Evolutionary conservation across 2,329 filamentous ascomycete genomes (phyloP).

Genomic region (Diaporthe eres): DNA sequence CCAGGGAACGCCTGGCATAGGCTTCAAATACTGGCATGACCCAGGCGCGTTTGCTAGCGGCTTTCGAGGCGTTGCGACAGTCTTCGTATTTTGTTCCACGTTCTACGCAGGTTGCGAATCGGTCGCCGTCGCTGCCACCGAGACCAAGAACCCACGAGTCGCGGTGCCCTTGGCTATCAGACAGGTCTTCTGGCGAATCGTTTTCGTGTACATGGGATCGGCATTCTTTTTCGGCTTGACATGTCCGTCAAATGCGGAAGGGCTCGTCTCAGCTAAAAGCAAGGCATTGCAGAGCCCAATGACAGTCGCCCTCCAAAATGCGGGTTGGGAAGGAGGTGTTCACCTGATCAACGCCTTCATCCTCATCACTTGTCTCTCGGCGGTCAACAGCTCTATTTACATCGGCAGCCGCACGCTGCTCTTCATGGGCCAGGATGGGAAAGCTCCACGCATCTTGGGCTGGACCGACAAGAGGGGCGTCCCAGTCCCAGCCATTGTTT

Average conservation of each 20-base stretch:
- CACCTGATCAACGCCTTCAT: slow-evolving; percentile 86
- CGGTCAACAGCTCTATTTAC: slow-evolving; percentile 83
- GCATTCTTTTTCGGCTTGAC: slow-evolving; percentile 83
- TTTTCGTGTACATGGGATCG: slow-evolving; percentile 76
- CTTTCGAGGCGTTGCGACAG: slow-evolving; percentile 74
- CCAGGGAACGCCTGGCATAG: slow-evolving; percentile 71
- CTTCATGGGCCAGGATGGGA: slow-evolving; percentile 81
- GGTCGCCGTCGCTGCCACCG: slow-evolving; percentile 74
- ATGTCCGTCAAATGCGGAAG: slow-evolving; percentile 76
- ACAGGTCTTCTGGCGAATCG: slow-evolving; percentile 73
- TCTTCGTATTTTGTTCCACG: slow-evolving; percentile 78
- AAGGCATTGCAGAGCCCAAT: slow-evolving; percentile 80
- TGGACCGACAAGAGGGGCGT: slow-evolving; percentile 76
- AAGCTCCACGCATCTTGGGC: slow-evolving; percentile 78
- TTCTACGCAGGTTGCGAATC: slow-evolving; percentile 78
- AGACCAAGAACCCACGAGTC: slow-evolving; percentile 70
- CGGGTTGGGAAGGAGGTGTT: slow-evolving; percentile 80
- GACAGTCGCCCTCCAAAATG: slow-evolving; percentile 80
- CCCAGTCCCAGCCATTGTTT: slow-evolving; percentile 72
- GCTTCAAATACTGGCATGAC: slow-evolving; percentile 79
- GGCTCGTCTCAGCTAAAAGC: slow-evolving; percentile 72
- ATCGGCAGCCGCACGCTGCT: slow-evolving; percentile 82
- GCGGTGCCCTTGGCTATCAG: slow-evolving; percentile 72
- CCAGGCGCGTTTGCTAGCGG: slow-evolving; percentile 81
- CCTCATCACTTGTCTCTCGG: slow-evolving; percentile 78